A percentile compares a stretch with the other conserved stretches of the same genome.
phyloP scores from a whole-genome alignment of 1,284 basidiomycete genomes.

The Tilletia horrida region DNA sequence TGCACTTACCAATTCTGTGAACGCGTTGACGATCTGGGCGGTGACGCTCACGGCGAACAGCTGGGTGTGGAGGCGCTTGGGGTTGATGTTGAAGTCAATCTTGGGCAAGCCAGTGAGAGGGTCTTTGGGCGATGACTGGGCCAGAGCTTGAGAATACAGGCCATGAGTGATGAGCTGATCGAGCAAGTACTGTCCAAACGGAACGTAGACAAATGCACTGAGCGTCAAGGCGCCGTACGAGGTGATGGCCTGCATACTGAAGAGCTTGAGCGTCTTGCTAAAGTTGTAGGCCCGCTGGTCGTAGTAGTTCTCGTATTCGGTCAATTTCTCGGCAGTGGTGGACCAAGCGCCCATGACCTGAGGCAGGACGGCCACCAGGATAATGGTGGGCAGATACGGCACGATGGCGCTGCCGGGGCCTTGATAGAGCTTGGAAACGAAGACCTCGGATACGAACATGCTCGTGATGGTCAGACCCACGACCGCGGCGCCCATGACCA shows the following conservation, averaged over 20 bases:
- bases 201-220: constrained; percentile 53
- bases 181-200: constrained; percentile 52
- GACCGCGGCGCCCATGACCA: constrained; percentile 69
- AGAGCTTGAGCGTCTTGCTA: constrained; percentile 85
- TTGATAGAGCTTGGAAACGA: constrained; percentile 60
- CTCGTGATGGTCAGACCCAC: constrained; percentile 61
- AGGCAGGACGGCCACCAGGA: constrained; percentile 80
- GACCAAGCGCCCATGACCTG: constrained; percentile 77
- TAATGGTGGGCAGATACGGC: constrained; percentile 76
- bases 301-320: constrained; percentile 61
- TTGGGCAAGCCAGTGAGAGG: constrained; percentile 30
- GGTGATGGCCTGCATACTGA: constrained; percentile 80
- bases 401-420: constrained; percentile 73
- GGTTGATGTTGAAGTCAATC: constrained; percentile 57
- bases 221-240: constrained; percentile 64
- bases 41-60: constrained; percentile 94
- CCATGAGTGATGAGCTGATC: constrained; percentile 43
- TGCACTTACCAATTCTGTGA: constrained; percentile 78
- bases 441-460: constrained; percentile 56
- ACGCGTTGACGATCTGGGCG: constrained; percentile 78
- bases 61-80: constrained; percentile 75
- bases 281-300: constrained; percentile 72
- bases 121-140: constrained; percentile 29
- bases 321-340: constrained; percentile 67
- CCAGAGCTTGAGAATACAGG: constrained; percentile 39